These are phyloP conservation scores for Starmerella tilneyi DNA, from an alignment of 805 yeast genomes.

Conservation along the genomic window DNA sequence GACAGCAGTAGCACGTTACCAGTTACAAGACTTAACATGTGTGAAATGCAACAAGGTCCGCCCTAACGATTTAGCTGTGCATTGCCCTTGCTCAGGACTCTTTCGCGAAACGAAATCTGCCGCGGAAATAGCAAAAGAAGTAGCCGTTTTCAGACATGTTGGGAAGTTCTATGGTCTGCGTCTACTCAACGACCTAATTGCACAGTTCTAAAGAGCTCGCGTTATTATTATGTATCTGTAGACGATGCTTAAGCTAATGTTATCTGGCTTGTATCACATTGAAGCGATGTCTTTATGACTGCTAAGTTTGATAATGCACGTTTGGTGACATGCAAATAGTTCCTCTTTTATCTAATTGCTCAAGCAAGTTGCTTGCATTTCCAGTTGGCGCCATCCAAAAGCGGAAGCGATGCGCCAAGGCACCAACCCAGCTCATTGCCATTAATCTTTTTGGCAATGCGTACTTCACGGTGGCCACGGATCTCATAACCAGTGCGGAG, in stretches of 20 bases:
- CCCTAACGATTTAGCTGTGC: conserved; percentile 56
- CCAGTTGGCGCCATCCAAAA: conserved; percentile 52
- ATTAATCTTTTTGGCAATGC: conserved; percentile 81
- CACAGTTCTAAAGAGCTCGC: conserved; percentile 8
- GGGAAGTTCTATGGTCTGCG: conserved; percentile 52
- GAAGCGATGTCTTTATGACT: too few species aligned
- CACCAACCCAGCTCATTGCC: conserved; percentile 97
- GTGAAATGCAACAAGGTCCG: conserved; percentile 59
- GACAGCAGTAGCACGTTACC: conserved; percentile 47
- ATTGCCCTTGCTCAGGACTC: conserved; percentile 79
- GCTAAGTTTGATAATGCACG: too few species aligned
- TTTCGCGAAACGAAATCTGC: conserved; percentile 13
- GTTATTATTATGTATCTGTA: neutral
- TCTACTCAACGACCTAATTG: conserved; percentile 36
- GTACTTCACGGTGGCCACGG: conserved; percentile 78
- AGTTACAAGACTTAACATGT: conserved; percentile 75
- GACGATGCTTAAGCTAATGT: too few species aligned
- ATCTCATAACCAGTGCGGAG: conserved; percentile 95
- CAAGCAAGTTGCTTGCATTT: conserved; percentile 37
- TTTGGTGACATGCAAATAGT: too few species aligned
- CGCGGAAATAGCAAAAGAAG: conserved; percentile 33
- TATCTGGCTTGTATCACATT: too few species aligned
- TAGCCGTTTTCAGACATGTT: conserved; percentile 47
- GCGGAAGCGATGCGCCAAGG: conserved; percentile 90
- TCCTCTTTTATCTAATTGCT: neutral